Evolutionary conservation across 305 asterid species (phyloP), one percentile per base, ranked within the genome.

Genomic region (Euphrasia arctica): DNA sequence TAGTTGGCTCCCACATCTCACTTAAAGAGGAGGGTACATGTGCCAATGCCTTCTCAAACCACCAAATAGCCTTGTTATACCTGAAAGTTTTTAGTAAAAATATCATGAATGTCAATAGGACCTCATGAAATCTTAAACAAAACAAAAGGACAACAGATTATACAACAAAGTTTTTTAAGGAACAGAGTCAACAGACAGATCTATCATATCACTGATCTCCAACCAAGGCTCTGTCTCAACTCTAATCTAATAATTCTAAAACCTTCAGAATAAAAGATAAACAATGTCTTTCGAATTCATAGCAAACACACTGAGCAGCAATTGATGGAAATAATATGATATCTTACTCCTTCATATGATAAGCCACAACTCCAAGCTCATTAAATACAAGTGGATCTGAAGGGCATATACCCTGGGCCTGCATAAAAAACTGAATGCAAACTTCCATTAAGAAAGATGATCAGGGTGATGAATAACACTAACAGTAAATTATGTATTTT

Each of bases 311-410:
- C 45, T 10, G 10, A 22, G 70, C 4, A 57, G 66, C 14, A 63
- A 42, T 47, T 25, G 58, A 15, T 29, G 57, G 60, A 63, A 57
- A 18, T 63, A 64, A 69, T 39, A 22, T 72, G 66, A 65, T 27
- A 76, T 58, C 97, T 80, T 86, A 94, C 99, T 94, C 95, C 74
- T 85, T 85, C 97, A 90, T 94, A 77, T 90, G 94, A 79, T 90
- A 94, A 74, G 97, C 90, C 75, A 93, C 99, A 48, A 87, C 96
- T 74, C 99, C 99, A 68, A 94, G 95, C 74, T 94, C 99, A 82
- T 94, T 94, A 78, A 82, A 88, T 55, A 94, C 96, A 74, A 94
- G 98, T 70, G 99, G 98, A 77, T 94, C 99, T 14, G 85, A 83
- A 70, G 22, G 22, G 22, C 22, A 18, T 18, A 18, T 18, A 18